phyloP scores from a whole-genome alignment of 2,329 filamentous ascomycete genomes.

The Lasiodiplodia citricola region DNA sequence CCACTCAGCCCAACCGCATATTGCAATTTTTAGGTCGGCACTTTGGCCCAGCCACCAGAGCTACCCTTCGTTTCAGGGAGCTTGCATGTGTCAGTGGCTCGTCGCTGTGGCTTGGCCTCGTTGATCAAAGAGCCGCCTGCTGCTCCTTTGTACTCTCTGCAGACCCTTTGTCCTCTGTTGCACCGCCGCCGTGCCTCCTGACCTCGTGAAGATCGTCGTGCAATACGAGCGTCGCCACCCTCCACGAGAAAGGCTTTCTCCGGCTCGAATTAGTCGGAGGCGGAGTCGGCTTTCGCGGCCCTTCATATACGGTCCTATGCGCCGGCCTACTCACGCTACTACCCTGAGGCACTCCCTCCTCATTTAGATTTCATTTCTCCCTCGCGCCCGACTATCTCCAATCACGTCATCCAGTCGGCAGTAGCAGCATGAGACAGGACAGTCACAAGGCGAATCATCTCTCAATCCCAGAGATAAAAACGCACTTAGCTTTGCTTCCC shows the following conservation, averaged over 20 bases:
- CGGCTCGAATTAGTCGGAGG: not conserved
- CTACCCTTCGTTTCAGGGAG: not conserved
- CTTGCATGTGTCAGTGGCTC: slow-evolving; percentile 17
- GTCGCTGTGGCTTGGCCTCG: slow-evolving; percentile 15
- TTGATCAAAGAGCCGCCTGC: slow-evolving; percentile 2
- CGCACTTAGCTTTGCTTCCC: no score
- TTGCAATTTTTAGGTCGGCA: slow-evolving; percentile 7
- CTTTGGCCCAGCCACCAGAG: not conserved
- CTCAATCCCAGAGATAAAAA: not conserved
- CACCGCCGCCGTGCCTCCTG: not conserved
- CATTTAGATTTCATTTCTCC: not conserved
- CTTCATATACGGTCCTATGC: not conserved
- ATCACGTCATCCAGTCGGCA: not conserved
- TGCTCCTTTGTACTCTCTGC: not conserved
- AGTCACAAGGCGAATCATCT: no score
- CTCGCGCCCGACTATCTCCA: no score
- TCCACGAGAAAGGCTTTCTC: not conserved
- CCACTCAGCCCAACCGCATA: not conserved
- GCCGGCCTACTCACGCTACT: not conserved
- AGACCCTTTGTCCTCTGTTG: not conserved
- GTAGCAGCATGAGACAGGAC: not conserved
- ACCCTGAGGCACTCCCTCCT: not conserved
- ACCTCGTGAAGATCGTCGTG: slow-evolving; percentile 6
- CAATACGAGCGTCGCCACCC: not conserved
- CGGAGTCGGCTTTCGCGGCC: not conserved